phyloP scores from a whole-genome alignment of 2,329 filamentous ascomycete species.

The Cordyceps militaris region DNA sequence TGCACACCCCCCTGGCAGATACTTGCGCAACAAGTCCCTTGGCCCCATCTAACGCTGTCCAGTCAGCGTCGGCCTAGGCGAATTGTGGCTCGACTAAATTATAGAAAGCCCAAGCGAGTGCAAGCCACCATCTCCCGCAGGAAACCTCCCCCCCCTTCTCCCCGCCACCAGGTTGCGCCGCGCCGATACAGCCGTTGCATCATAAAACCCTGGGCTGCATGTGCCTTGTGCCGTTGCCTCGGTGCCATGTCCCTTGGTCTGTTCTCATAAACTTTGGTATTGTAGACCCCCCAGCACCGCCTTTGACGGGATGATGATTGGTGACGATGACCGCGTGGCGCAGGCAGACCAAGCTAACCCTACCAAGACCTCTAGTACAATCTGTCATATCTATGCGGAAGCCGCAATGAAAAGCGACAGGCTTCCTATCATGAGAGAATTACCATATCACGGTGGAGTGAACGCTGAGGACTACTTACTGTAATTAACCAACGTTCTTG shows the following conservation, averaged over 20 bases:
- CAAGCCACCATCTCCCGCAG: slow-evolving; percentile 11
- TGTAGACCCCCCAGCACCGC: background rate
- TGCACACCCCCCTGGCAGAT: background rate
- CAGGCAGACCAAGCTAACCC: background rate
- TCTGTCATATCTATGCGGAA: background rate
- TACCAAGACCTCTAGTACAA: background rate
- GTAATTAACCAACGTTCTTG: background rate
- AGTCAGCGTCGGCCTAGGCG: background rate
- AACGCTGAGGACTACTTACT: background rate
- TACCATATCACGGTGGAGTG: slow-evolving; percentile 2
- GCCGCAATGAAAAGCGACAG: background rate
- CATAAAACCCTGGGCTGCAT: background rate
- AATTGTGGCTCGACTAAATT: slow-evolving; percentile 2
- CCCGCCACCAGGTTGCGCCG: background rate
- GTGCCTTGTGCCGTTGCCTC: background rate
- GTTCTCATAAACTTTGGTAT: background rate
- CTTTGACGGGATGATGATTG: background rate
- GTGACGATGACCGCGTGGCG: background rate
- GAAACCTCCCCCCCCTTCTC: background rate
- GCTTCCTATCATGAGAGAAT: background rate
- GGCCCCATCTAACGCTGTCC: background rate
- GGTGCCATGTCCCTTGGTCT: background rate
- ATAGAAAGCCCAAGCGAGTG: background rate
- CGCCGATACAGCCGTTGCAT: background rate
- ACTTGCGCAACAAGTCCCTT: background rate